Evolutionary conservation across 768 basidiomycete genomes (phyloP).

Genomic region (Asterophora parasitica): DNA sequence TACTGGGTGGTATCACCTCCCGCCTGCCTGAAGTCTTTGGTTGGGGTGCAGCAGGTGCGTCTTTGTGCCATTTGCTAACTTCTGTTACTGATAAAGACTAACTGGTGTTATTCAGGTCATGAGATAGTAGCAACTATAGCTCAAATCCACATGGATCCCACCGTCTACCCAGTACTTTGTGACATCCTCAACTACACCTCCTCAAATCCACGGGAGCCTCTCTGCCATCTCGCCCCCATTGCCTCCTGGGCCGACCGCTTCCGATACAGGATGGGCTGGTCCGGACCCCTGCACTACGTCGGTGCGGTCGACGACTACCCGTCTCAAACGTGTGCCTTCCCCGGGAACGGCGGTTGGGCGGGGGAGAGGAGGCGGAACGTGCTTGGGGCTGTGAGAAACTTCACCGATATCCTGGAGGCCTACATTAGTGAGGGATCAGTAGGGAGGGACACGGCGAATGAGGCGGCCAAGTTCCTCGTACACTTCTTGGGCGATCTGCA

Average conservation of each 20-base stretch:
- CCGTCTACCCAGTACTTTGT: constrained; percentile 61
- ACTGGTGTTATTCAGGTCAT: constrained; percentile 50
- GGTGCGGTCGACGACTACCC: constrained; percentile 76
- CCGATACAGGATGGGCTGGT: constrained; percentile 64
- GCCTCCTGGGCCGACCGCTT: constrained; percentile 87
- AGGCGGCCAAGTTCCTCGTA: constrained; percentile 87
- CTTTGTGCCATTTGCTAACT: neutral
- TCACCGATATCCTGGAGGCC: constrained; percentile 55
- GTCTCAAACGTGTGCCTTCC: constrained; percentile 68
- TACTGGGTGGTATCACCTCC: neutral
- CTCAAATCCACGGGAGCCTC: constrained; percentile 29
- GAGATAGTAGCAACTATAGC: constrained; percentile 94
- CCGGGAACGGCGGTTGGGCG: constrained; percentile 71
- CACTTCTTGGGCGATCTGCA: constrained; percentile 95
- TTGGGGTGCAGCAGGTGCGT: constrained; percentile 40
- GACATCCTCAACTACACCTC: constrained; percentile 56
- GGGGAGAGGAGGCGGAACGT: constrained; percentile 56
- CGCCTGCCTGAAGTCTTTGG: constrained; percentile 20
- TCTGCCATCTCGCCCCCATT: constrained; percentile 78
- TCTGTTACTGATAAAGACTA: neutral
- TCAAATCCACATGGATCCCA: constrained; percentile 82
- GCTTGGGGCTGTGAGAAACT: constrained; percentile 74
- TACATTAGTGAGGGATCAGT: constrained; percentile 29
- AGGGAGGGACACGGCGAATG: constrained; percentile 44
- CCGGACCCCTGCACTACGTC: constrained; percentile 71